Evolutionary conservation across 2,329 filamentous ascomycete species (phyloP), one percentile per base, ranked within the genome.

Genomic region (Xylariaceae sp.): DNA sequence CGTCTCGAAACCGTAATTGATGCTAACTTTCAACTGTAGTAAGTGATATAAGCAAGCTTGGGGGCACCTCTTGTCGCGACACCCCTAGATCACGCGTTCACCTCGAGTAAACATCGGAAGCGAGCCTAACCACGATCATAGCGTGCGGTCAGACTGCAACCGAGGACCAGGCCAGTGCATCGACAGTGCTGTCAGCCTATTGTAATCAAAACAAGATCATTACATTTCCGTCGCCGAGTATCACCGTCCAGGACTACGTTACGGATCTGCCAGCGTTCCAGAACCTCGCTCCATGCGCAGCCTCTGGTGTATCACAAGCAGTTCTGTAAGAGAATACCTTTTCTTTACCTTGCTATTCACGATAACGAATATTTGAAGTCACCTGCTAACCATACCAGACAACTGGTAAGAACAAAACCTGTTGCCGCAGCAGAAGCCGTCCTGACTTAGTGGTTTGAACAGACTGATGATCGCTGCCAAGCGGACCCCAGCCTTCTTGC

Each of bases 91-190:
- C 5, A 28, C 11, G 14, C 13, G 5, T 2, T 11, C n/a, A n/a
- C n/a, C 6, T 5, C 5, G n/a, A n/a, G 11, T 19, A 13, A 7
- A 15, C 12, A 5, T 2, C 5, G 8, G 14, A 24, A 21, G 29
- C 9, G 11, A 29, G 15, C 27, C 43, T n/a, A 46, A 23, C 37
- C 13, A 26, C 40, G 8, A 12, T 11, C 28, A 46, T 9, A 46
- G 62, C 54, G 30, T 76, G 73, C 44, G 69, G 69, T 18, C 54
- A 54, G 3, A 66, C 65, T 1, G 72, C 71, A 7, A 68, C 61
- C 7, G 67, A 71, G 2, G 71, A 74, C 49, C 57, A 68, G 15
- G 52, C 61, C n/a, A 75, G 72, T 34, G 73, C 65, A 3, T 57
- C 60, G 1, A 64, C 57, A 9, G 63, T 74, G 7, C 57, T 71